Evolutionary conservation across 2,329 filamentous ascomycete species (phyloP), one percentile per base, ranked within the genome.

Genomic region (Fusarium virguliforme): DNA sequence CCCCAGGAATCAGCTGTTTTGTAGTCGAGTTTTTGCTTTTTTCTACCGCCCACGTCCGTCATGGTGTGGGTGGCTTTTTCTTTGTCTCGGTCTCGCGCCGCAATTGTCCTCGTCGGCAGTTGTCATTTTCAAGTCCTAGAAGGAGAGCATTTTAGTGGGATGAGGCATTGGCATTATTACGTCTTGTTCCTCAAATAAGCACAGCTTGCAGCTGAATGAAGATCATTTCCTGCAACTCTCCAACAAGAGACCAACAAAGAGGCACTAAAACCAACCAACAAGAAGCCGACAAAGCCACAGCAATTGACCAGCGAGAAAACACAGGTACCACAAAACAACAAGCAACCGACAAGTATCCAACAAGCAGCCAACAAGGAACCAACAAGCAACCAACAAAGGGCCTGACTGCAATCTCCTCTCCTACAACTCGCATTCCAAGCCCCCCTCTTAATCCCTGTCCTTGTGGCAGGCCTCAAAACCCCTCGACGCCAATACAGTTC

Each of bases 381-480:
- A 15, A 26, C 41, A 46, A 46, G 24, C 15, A 3, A 46, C 41
- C 24, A 26, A 26, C 41, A 46, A 46, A 46, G 8, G 9, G 4
- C 41, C 41, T 18, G 18, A 18, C 41, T 46, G 41, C 13, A 46
- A 46, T 46, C 41, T 46, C 41, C 41, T 18, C 18, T 18, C 18
- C 18, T 18, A 15, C 18, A 40, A 35, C 34, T 35, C 15, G 18
- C 38, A 18, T 24, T 6, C 40, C 18, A 46, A 46, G 12, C 41
- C 41, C 24, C 41, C 41, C 41, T 46, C 41, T 24, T 32, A 35
- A 26, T 32, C 55, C 55, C 38, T 58, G 55, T 58, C 38, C 9
- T 4, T 34, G 55, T 58, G 55, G 55, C 38, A 58, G 55, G 55
- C 55, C 55, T 58, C 55, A 58, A 58, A 58, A 46, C 18, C 18